These are phyloP conservation scores for Fusarium nygamai DNA, from an alignment of 2,329 filamentous ascomycete species.

Conservation along the genomic window DNA sequence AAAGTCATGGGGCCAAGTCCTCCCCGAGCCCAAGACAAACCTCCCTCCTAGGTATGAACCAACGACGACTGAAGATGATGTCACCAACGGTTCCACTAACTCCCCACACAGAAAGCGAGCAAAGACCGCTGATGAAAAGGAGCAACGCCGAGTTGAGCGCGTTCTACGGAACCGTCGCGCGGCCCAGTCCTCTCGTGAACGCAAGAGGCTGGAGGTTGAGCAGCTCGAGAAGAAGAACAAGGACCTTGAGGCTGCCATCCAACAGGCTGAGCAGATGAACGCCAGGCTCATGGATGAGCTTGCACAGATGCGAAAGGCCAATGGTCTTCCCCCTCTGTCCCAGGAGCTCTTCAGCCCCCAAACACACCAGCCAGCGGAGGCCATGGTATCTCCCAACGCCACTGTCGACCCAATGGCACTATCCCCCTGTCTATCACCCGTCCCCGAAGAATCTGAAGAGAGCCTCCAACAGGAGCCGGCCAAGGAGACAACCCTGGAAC, in stretches of 20 bases:
- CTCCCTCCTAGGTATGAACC: conserved; percentile 81
- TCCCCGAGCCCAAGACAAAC: conserved; percentile 96
- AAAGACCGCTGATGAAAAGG: conserved; percentile 99
- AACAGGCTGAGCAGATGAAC: conserved; percentile 67
- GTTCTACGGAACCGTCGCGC: conserved; percentile 96
- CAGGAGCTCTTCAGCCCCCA: conserved; percentile 66
- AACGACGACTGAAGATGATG: neutral
- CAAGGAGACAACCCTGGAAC: conserved; percentile 39
- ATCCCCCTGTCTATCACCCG: conserved; percentile 65
- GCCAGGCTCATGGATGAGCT: conserved; percentile 60
- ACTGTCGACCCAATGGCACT: conserved; percentile 71
- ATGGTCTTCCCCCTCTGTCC: conserved; percentile 64
- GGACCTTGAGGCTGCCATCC: conserved; percentile 72
- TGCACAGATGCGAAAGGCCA: conserved; percentile 57
- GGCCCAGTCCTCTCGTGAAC: conserved; percentile 94
- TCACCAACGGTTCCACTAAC: conserved; percentile 36
- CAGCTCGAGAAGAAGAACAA: conserved; percentile 80
- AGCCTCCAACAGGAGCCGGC: conserved; percentile 44
- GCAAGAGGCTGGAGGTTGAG: conserved; percentile 89
- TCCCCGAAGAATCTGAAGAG: conserved; percentile 55
- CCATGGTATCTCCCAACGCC: conserved; percentile 52
- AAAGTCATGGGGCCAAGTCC: conserved; percentile 98
- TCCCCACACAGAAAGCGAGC: conserved; percentile 79
- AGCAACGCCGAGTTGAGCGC: conserved; percentile 95
- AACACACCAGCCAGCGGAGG: conserved; percentile 52